Evolutionary conservation across 805 yeast species (phyloP).

Genomic region (Candida lessepsii): DNA sequence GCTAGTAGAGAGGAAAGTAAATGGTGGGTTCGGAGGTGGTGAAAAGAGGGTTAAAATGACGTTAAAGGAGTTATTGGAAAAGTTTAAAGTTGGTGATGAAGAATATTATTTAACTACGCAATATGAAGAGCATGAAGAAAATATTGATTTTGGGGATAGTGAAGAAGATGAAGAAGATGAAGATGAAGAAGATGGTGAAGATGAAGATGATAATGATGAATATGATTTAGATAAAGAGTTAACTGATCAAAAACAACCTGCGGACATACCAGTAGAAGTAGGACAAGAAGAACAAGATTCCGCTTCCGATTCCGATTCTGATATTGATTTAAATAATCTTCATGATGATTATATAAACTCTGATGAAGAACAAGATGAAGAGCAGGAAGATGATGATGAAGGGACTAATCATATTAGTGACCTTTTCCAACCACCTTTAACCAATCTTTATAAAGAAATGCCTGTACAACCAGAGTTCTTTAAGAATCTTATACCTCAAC

Average conservation of each 20-base stretch:
- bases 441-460: constrained; percentile 31
- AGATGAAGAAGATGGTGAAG: constrained; percentile 13
- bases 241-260: neutral
- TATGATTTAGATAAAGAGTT: constrained; percentile 19
- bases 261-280: constrained; percentile 18
- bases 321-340: constrained; percentile 37
- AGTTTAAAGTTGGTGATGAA: constrained; percentile 40
- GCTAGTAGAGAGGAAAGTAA: constrained; percentile 56
- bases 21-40: constrained; percentile 70
- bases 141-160: constrained; percentile 7
- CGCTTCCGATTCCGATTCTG: constrained; percentile 7
- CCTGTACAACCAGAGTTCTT: constrained; percentile 44
- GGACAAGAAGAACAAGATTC: constrained; percentile 18
- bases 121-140: constrained; percentile 41
- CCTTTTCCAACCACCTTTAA: constrained; percentile 62
- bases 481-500: constrained; percentile 55
- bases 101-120: constrained; percentile 66
- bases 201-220: constrained; percentile 40
- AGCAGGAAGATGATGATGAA: constrained; percentile 22
- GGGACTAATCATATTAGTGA: constrained; percentile 40
- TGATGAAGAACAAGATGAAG: constrained; percentile 12
- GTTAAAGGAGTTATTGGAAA: constrained; percentile 47
- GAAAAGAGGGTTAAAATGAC: constrained; percentile 49
- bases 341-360: constrained; percentile 51
- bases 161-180: constrained; percentile 12